phyloP scores from a whole-genome alignment of 129 eudicot genomes.

The Pittosporum tobira region DNA sequence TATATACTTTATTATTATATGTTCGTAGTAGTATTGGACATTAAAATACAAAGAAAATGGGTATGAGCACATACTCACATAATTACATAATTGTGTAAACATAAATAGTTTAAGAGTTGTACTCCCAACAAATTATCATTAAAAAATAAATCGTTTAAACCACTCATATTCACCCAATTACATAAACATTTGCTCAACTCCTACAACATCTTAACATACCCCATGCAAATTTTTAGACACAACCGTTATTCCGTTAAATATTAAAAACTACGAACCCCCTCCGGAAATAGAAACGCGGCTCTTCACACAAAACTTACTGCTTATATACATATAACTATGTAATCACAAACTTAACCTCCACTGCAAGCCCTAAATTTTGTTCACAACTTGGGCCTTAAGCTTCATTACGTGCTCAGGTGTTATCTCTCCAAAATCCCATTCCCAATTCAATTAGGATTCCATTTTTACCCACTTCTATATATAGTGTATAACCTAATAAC shows the following conservation, averaged over 20 bases:
- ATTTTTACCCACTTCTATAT: neutral
- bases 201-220: neutral
- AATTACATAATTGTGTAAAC: too few relatives aligned
- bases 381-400: neutral
- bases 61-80: too few relatives aligned
- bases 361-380: conserved; percentile 1
- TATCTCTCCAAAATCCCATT: neutral
- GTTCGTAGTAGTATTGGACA: too few relatives aligned
- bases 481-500: neutral
- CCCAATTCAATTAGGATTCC: neutral
- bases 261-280: neutral
- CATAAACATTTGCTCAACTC: too few relatives aligned
- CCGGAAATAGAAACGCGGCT: conserved; percentile 9
- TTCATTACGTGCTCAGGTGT: neutral
- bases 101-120: too few relatives aligned
- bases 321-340: neutral
- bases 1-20: too few relatives aligned
- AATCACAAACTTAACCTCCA: neutral
- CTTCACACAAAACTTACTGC: neutral
- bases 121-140: too few relatives aligned
- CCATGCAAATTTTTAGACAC: conserved; percentile 2
- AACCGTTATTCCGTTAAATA: conserved; percentile 36
- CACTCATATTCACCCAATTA: too few relatives aligned
- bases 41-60: too few relatives aligned
- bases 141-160: too few relatives aligned